Percentiles rank a stretch among this genome's conserved stretches.
These are phyloP conservation scores for Circinella umbellata DNA, from an alignment of 371 early-diverging fungal genomes.

Conservation along the genomic window DNA sequence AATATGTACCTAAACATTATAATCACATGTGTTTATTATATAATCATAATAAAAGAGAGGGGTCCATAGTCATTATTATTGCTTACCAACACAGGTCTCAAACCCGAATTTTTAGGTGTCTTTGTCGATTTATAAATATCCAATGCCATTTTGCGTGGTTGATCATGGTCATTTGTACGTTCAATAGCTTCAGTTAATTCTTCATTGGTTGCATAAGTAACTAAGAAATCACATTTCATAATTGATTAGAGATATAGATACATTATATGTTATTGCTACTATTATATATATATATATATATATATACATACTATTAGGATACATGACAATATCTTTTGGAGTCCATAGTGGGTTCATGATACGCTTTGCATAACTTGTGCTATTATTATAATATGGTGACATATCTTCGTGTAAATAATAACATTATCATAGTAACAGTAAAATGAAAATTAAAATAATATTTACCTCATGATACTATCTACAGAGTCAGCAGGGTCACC, in stretches of 20 bases:
- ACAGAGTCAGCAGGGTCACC: constrained; percentile 21
- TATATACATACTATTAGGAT: constrained; percentile 54
- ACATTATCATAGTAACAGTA: background rate
- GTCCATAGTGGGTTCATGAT: constrained; percentile 52
- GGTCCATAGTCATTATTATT: background rate
- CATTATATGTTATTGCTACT: no score
- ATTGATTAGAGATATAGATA: background rate
- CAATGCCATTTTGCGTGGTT: constrained; percentile 42
- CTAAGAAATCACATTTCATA: constrained; percentile 25
- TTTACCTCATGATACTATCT: constrained; percentile 23
- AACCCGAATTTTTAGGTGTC: constrained; percentile 7
- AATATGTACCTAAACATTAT: constrained; percentile 52
- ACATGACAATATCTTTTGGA: constrained; percentile 45
- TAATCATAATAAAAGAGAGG: no score
- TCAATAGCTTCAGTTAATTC: constrained; percentile 47
- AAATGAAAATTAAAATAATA: background rate
- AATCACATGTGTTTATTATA: background rate
- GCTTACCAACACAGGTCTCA: constrained; percentile 56
- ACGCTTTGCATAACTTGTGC: constrained; percentile 16
- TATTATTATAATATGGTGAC: background rate
- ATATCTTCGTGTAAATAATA: background rate
- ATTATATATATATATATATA: no score
- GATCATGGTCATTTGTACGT: constrained; percentile 30
- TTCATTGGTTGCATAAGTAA: constrained; percentile 58
- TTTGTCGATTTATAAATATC: constrained; percentile 48